Evolutionary conservation across 306 rosid species (phyloP).

Genomic region (Quercus dentata): DNA sequence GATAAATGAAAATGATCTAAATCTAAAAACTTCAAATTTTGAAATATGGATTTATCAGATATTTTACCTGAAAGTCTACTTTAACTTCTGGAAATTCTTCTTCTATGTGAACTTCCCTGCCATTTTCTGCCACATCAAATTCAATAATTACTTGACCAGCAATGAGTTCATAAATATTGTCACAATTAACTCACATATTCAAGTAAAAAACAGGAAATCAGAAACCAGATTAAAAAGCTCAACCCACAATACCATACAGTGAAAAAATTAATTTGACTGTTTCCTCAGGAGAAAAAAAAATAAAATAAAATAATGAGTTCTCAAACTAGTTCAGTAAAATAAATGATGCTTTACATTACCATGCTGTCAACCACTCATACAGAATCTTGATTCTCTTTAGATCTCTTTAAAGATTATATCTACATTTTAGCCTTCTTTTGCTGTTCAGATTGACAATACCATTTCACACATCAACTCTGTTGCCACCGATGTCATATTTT

Average conservation of each 20-base stretch:
- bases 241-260: not conserved
- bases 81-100: slow-evolving; percentile 67
- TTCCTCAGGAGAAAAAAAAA: not conserved
- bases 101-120: too few species aligned
- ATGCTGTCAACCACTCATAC: not conserved
- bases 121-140: too few species aligned
- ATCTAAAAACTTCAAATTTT: not conserved
- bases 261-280: not conserved
- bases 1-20: not conserved
- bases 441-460: not conserved
- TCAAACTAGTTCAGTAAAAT: slow-evolving; percentile 6
- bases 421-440: too few species aligned
- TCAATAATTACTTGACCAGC: not conserved
- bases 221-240: not conserved
- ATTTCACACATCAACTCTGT: not conserved
- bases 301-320: not conserved
- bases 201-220: not conserved
- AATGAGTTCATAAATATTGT: not conserved
- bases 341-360: not conserved
- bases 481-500: not conserved
- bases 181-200: not conserved
- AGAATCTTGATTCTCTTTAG: too few species aligned
- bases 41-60: not conserved
- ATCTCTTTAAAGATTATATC: too few species aligned
- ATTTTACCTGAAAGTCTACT: slow-evolving; percentile 82